These are phyloP conservation scores for Ophiocordyceps camponoti-rufipedis DNA, from an alignment of 2,329 filamentous ascomycete species.

Conservation along the genomic window DNA sequence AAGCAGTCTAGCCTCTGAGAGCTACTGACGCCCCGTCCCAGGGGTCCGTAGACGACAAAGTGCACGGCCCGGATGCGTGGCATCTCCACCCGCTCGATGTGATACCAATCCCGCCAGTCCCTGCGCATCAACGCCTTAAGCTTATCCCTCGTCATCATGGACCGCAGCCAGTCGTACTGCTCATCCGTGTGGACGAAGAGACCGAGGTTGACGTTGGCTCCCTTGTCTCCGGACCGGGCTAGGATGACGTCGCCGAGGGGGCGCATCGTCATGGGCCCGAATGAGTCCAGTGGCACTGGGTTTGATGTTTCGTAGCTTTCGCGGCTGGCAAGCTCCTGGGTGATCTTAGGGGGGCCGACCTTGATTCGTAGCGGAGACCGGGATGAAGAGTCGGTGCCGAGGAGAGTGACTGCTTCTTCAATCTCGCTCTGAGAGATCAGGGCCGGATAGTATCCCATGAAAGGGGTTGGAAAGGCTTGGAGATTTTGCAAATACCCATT, in stretches of 20 bases:
- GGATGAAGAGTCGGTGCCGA: neutral
- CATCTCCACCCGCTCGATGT: slow-evolving; percentile 29
- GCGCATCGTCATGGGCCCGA: slow-evolving; percentile 6
- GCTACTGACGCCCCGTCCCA: slow-evolving; percentile 27
- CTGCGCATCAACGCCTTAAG: slow-evolving; percentile 17
- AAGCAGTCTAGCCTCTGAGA: slow-evolving; percentile 26
- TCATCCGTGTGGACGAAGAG: slow-evolving; percentile 23
- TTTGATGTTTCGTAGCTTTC: slow-evolving; percentile 7
- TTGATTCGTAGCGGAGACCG: slow-evolving; percentile 2
- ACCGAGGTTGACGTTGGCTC: slow-evolving; percentile 23
- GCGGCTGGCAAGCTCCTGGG: slow-evolving; percentile 5
- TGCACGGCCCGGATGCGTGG: slow-evolving; percentile 25
- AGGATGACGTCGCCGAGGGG: slow-evolving; percentile 13
- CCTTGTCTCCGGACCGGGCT: slow-evolving; percentile 21
- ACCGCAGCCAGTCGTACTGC: slow-evolving; percentile 26
- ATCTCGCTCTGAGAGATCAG: slow-evolving; percentile 11
- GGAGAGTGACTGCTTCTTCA: slow-evolving; percentile 11
- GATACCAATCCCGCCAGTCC: slow-evolving; percentile 13
- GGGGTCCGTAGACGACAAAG: slow-evolving; percentile 28
- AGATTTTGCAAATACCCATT: slow-evolving; percentile 22
- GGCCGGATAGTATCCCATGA: slow-evolving; percentile 7
- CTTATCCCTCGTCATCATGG: slow-evolving; percentile 19
- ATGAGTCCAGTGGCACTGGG: slow-evolving; percentile 2
- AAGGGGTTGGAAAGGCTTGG: slow-evolving; percentile 13
- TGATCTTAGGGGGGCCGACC: slow-evolving; percentile 5